Conservation (phyloP, 768 basidiomycete species). For the Dacryopinax spathularia region DNA sequence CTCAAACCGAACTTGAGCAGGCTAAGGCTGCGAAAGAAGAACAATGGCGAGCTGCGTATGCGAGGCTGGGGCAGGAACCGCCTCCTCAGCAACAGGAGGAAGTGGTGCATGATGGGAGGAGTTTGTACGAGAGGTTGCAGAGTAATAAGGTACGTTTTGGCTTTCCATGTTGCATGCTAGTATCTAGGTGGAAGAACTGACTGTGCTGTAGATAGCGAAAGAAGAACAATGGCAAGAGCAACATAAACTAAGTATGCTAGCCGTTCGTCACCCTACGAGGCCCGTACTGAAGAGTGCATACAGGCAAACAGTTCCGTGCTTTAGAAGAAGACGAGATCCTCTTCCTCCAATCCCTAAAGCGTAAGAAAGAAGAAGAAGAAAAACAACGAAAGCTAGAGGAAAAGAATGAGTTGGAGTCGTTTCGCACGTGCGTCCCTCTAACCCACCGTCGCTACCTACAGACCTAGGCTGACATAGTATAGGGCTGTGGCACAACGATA, state of each 20-base stretch:
- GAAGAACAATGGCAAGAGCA: constrained; percentile 92
- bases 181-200: constrained; percentile 4
- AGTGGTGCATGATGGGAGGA: constrained; percentile 57
- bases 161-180: background rate
- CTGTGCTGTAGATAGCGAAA: constrained; percentile 49
- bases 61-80: constrained; percentile 76
- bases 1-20: constrained; percentile 60
- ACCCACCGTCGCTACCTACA: background rate
- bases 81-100: constrained; percentile 64
- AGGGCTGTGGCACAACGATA: constrained; percentile 62
- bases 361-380: constrained; percentile 63
- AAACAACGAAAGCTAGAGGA: constrained; percentile 58
- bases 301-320: constrained; percentile 79
- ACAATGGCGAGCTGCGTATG: constrained; percentile 84
- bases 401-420: constrained; percentile 62
- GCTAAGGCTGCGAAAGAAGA: constrained; percentile 56
- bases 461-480: background rate
- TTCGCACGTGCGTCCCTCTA: constrained; percentile 48
- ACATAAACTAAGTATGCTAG: constrained; percentile 47
- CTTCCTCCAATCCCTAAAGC: constrained; percentile 70
- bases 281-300: constrained; percentile 7
- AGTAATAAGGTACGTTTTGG: constrained; percentile 57
- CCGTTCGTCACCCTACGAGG: background rate
- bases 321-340: constrained; percentile 82
- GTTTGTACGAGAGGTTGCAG: constrained; percentile 84